These are phyloP conservation scores for Xylaria acuta DNA, from an alignment of 495 filamentous ascomycete species.

Conservation along the genomic window DNA sequence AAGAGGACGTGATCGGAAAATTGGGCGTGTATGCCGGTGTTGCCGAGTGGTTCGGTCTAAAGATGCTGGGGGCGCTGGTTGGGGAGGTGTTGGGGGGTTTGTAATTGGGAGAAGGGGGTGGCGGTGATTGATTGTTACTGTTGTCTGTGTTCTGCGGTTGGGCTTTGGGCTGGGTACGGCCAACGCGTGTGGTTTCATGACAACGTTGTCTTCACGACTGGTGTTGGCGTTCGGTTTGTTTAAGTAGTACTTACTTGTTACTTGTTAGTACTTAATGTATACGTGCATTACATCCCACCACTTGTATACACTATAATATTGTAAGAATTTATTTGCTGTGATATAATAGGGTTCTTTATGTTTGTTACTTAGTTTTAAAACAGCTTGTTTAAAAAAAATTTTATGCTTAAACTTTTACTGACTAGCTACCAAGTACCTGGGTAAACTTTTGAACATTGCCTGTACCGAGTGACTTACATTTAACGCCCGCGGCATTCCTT, in stretches of 20 bases:
- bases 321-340: neutral
- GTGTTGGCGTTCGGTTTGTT: neutral
- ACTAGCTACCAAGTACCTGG: no score
- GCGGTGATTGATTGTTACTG: neutral
- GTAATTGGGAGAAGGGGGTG: slow-evolving; percentile 28
- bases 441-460: no score
- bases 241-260: neutral
- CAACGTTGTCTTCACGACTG: neutral
- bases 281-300: neutral
- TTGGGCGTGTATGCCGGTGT: slow-evolving; percentile 75
- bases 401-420: no score
- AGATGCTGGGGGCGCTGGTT: slow-evolving; percentile 79
- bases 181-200: neutral
- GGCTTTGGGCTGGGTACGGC: neutral
- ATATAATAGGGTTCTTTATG: neutral
- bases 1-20: slow-evolving; percentile 68
- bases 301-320: neutral
- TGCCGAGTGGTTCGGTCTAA: slow-evolving; percentile 77
- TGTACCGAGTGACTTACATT: neutral
- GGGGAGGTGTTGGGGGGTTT: slow-evolving; percentile 59
- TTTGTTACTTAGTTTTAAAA: neutral
- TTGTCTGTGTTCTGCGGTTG: neutral
- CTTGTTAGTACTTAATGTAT: neutral
- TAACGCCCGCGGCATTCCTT: neutral
- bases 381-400: neutral